These are phyloP conservation scores for Macaranga tanarius DNA, from an alignment of 441 rosid species.

Conservation along the genomic window DNA sequence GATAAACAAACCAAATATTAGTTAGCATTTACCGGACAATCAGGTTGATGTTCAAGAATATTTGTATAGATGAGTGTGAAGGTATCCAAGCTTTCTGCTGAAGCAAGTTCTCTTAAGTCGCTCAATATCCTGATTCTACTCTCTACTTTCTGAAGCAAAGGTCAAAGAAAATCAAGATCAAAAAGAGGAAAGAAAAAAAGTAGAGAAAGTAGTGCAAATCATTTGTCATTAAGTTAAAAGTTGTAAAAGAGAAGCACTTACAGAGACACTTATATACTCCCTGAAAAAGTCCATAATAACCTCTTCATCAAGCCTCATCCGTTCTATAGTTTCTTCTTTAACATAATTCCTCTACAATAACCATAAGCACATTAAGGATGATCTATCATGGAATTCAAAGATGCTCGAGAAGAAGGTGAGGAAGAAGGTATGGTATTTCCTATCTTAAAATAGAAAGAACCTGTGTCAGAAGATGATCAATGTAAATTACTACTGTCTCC, in stretches of 20 bases:
- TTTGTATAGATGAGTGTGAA: slow-evolving; percentile 91
- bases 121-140: slow-evolving; percentile 81
- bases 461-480: slow-evolving; percentile 92
- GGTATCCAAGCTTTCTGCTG: slow-evolving; percentile 95
- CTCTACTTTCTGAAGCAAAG: slow-evolving; percentile 77
- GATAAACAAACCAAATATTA: neutral
- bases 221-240: neutral
- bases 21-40: slow-evolving; percentile 73
- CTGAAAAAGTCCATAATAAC: slow-evolving; percentile 93
- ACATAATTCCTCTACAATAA: slow-evolving; percentile 73
- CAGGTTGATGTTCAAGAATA: slow-evolving; percentile 96
- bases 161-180: slow-evolving; percentile 15
- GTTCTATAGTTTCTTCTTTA: slow-evolving; percentile 96
- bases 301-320: slow-evolving; percentile 97
- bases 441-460: slow-evolving; percentile 33
- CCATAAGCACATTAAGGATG: slow-evolving; percentile 18
- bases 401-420: slow-evolving; percentile 9
- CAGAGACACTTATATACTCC: slow-evolving; percentile 85
- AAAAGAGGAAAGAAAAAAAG: neutral
- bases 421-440: slow-evolving; percentile 6
- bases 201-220: neutral
- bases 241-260: slow-evolving; percentile 42
- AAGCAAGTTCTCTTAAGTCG: slow-evolving; percentile 97
- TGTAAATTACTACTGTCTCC: slow-evolving; percentile 83
- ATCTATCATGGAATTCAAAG: slow-evolving; percentile 9